Percentiles rank a stretch among this genome's conserved stretches.
phyloP scores from a whole-genome alignment of 1,284 basidiomycete species.

The Cryptococcus floricola region DNA sequence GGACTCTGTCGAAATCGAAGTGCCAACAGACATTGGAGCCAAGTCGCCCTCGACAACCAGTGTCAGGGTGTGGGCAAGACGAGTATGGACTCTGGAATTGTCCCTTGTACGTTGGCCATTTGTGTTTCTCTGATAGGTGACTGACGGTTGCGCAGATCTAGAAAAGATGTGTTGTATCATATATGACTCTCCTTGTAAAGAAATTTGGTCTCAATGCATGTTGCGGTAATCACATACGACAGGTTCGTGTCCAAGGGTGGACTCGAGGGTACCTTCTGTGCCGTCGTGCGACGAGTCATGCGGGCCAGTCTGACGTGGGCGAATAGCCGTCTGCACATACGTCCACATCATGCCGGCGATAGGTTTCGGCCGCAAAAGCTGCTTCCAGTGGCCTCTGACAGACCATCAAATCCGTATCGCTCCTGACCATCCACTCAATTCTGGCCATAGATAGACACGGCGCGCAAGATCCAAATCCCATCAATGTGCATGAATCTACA shows the following conservation, averaged over 20 bases:
- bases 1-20: constrained; percentile 91
- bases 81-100: constrained; percentile 98
- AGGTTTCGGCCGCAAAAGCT: too few species aligned
- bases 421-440: too few species aligned
- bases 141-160: neutral
- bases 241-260: too few species aligned
- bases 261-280: too few species aligned
- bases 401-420: too few species aligned
- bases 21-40: constrained; percentile 51
- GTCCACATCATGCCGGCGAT: too few species aligned
- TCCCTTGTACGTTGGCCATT: constrained; percentile 69
- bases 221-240: too few species aligned
- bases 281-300: too few species aligned
- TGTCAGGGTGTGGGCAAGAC: constrained; percentile 89
- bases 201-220: too few species aligned
- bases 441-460: neutral
- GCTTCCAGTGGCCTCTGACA: too few species aligned
- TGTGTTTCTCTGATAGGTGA: neutral
- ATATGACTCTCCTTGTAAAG: neutral
- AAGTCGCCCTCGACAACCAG: constrained; percentile 55
- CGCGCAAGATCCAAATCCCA: neutral
- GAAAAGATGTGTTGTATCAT: neutral
- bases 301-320: too few species aligned
- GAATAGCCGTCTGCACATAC: too few species aligned
- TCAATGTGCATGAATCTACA: neutral